Base-by-base conservation (phyloP, 441 rosid genomes). In the Eutrema salsugineum region DNA sequence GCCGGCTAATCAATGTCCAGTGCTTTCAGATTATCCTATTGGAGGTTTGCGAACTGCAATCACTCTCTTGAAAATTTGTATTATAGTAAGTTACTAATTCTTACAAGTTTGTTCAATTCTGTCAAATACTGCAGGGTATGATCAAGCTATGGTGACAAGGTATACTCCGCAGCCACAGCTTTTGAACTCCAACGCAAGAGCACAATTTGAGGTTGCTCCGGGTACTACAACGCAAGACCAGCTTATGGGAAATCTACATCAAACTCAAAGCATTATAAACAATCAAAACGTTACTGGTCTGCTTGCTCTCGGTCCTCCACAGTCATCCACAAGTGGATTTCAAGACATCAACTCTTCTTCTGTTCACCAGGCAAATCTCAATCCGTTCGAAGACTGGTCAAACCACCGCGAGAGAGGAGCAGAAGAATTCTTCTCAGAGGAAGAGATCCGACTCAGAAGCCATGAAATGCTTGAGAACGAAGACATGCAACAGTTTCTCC, bases 381-480 rank as follows among this genome's bases (percentile, higher is more conserved):
- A 86, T 74, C 91, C 93, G 58, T 93, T 91, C 70, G 97, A 91
- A 33, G 95, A 88, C 67, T 95, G 98, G 99, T 73, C 91, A 2
- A 80, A 77, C 71, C 82, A 75, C 76, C 82, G 91, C 1, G 98
- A 88, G 64, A 93, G 66, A 82, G 90, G 92, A 53, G 90, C 81
- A 32, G 90, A 88, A 12, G 99, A 93, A 28, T 86, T 81, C 64
- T 79, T 91, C 53, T 77, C 97, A 4, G 99, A 96, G 85, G 99
- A 96, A 77, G 98, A 93, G 63, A 90, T 93, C 56, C 94, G 98
- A 54, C 24, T 87, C 51, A 82, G 91, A 78, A 96, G 98, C 78
- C 83, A 90, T 67, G 99, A 96, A 81, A 93, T 96, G 97, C 97
- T 96, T 2, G 98, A 91, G 83, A 91, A 83, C 62, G 99, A 93